Conservation (phyloP, 306 rosid genomes). For the Crataegus laevigata region DNA sequence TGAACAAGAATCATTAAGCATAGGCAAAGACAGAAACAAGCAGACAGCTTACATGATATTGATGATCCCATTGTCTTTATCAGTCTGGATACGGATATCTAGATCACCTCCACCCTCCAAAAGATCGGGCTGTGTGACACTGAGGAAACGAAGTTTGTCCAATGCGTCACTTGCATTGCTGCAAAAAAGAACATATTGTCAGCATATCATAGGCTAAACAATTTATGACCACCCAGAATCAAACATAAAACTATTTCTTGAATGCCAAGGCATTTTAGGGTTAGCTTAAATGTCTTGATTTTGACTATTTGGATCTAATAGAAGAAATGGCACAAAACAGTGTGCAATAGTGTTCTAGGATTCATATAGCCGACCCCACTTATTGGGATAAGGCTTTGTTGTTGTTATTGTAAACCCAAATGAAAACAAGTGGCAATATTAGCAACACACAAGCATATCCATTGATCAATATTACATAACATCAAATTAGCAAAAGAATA, state of each 20-base stretch:
- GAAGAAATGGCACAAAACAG: too few species aligned
- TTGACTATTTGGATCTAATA: too few species aligned
- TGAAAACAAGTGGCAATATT: background rate
- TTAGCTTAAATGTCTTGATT: too few species aligned
- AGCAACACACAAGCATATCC: background rate
- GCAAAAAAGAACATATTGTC: background rate
- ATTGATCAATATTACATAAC: background rate
- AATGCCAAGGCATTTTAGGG: too few species aligned
- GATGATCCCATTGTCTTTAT: conserved; percentile 76
- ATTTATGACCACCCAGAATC: background rate
- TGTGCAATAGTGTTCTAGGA: too few species aligned
- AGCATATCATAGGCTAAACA: background rate
- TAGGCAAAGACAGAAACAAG: background rate
- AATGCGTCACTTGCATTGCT: conserved; percentile 99
- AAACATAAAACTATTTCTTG: background rate
- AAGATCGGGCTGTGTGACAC: conserved; percentile 75
- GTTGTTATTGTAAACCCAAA: background rate
- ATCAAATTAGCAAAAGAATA: conserved; percentile 3
- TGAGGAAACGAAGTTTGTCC: conserved; percentile 88
- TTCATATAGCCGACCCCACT: too few species aligned
- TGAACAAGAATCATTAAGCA: background rate
- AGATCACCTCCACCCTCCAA: conserved; percentile 69
- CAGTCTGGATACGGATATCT: conserved; percentile 76
- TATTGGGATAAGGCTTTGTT: too few species aligned
- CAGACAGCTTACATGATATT: conserved; percentile 53